Evolutionary conservation across 139 green algal genomes (phyloP), one percentile per base, ranked within the genome.

Genomic region (Bryopsis sp.): DNA sequence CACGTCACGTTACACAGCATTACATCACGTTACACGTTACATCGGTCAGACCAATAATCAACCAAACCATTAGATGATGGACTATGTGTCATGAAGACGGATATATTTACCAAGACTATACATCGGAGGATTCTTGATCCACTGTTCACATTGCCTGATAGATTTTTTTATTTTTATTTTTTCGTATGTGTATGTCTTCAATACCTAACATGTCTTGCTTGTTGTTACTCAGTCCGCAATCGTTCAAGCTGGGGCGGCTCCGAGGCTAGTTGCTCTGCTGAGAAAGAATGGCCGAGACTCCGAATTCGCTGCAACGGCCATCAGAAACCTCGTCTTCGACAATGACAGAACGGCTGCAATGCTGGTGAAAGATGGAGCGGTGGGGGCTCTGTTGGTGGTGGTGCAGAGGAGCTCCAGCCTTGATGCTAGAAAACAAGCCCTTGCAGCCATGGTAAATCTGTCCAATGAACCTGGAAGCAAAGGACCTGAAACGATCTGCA

Each of bases 361-460:
- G 4, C 24, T 65, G 4, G 58, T 65, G 4, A 39, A 43, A 33
- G 58, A 65, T 26, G 58, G 58, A n/a, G 58, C 58, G 15, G 58
- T 65, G 28, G 58, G 43, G 7, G 28, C 58, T 22, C 29, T 65
- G 7, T 47, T 65, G 58, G 43, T 65, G 39, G 24, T 65, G 32
- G 43, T 65, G 19, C 58, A 65, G 43, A 47, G 58, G 32, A 65
- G 43, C 31, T 28, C 8, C 4, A 46, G 5, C 58, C n/a, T 65
- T 24, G 58, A 65, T 46, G 58, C 58, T 7, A 39, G 58, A 33
- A 65, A 65, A 43, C 58, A 65, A 65, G 58, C 58, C 39, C 24
- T 65, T 11, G 58, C 58, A 32, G 58, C 58, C 4, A 43, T 65
- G 8, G 58, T 65, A 4, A 65, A 65, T 65, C 31, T 65, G 6